These are phyloP conservation scores for Flaveria ramosissima DNA, from an alignment of 129 eudicot species.

Conservation along the genomic window DNA sequence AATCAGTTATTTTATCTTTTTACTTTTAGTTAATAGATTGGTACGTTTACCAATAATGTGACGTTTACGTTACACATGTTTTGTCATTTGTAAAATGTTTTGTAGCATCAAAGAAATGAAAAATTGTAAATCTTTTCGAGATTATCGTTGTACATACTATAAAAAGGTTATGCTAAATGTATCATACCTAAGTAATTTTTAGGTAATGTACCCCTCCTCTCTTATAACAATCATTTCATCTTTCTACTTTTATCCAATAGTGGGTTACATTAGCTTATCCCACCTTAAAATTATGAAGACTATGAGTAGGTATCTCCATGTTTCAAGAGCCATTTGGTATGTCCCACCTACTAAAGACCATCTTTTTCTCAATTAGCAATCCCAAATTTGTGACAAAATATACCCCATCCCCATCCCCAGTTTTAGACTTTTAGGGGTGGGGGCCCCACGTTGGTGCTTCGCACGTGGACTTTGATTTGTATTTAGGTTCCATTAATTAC, in stretches of 20 bases:
- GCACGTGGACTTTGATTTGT: background rate
- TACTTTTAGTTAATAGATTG: too few relatives aligned
- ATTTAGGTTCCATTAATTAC: background rate
- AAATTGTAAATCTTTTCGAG: background rate
- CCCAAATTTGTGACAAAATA: slow-evolving; percentile 10
- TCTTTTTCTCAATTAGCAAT: background rate
- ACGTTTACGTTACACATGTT: background rate
- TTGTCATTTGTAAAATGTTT: background rate
- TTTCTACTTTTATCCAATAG: too few relatives aligned
- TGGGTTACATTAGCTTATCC: too few relatives aligned
- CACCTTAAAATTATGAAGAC: too few relatives aligned
- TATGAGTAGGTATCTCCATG: background rate
- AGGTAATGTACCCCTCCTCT: too few relatives aligned
- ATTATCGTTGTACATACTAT: background rate
- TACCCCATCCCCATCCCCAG: background rate
- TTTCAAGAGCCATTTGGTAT: slow-evolving; percentile 10
- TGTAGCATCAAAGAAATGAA: background rate
- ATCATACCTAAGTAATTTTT: too few relatives aligned
- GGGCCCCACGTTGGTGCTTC: background rate
- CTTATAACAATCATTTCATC: too few relatives aligned
- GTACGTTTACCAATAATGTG: too few relatives aligned
- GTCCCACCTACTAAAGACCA: slow-evolving; percentile 17
- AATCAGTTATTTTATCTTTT: too few relatives aligned
- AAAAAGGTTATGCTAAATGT: too few relatives aligned
- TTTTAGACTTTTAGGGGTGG: background rate